Base-by-base conservation (phyloP, 768 basidiomycete genomes). In the Mycena polygramma region DNA sequence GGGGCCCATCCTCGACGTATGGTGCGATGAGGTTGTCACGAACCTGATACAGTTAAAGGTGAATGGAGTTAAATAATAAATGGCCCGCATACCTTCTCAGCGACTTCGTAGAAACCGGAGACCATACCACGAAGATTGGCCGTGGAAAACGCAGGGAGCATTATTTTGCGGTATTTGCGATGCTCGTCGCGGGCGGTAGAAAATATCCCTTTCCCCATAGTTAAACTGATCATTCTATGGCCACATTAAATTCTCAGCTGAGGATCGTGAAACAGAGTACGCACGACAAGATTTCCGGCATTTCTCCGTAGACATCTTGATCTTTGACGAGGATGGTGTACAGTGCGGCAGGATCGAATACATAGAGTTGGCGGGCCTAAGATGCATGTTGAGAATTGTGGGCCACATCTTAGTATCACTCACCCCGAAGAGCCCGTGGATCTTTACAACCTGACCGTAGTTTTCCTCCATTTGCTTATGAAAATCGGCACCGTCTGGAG, bases 131-230 rank as follows among this genome's bases (percentile, higher is more conserved):
- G 37, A 1, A 67, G 41, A 30, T 60, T 52, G 1, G 49, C 30
- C n/a, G 57, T 53, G n/a, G 57, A 52, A n/a, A 67, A 67, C 2
- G 57, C 57, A 7, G 66, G 58, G 9, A 17, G 51, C 66, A 67
- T 30, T 11, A 53, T 67, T 53, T 67, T 67, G 37, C 66, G 66
- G 26, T 52, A 60, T 22, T 46, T 67, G 7, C 66, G 57, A 45
- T 67, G 66, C 2, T 30, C 41, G 36, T 66, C 57, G 24, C 30
- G 17, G 15, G 7, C 37, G 11, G 57, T 35, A 2, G 65, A 58
- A 0, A 39, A 39, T 13, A 39, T 13, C 39, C 39, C 39, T 39
- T 39, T 39, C 39, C 39, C 39, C 39, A 39, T 13, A 39, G 39
- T 13, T 39, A 39, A 39, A 39, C 39, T 7, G 39, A 13, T 39